Evolutionary conservation across 1,139 yeast genomes (phyloP).

Genomic region (Blastobotrys niveus): DNA sequence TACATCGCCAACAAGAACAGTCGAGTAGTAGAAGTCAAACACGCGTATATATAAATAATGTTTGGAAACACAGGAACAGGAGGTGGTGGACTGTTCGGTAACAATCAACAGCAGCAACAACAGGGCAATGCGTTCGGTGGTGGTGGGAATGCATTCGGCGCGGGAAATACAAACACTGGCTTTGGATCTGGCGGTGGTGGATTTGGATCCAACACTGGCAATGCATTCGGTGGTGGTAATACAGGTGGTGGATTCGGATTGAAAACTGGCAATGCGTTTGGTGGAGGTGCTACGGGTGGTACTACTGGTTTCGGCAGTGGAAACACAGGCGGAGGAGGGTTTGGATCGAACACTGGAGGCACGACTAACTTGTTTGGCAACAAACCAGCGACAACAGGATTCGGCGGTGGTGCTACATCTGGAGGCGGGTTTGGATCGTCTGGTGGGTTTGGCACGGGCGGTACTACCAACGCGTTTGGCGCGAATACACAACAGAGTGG

Average conservation of each 20-base stretch:
- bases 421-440: conserved; percentile 32
- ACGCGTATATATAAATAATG: no score
- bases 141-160: conserved; percentile 16
- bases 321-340: conserved; percentile 24
- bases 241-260: conserved; percentile 20
- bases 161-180: background rate
- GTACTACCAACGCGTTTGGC: conserved; percentile 20
- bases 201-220: conserved; percentile 17
- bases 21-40: no score
- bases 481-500: conserved; percentile 18
- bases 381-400: background rate
- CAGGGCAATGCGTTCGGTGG: conserved; percentile 4
- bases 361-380: no score
- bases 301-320: no score
- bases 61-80: no score
- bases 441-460: conserved; percentile 2
- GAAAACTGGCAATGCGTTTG: conserved; percentile 22
- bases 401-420: background rate
- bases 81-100: no score
- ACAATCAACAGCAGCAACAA: no score
- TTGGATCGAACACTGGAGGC: background rate
- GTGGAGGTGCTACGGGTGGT: no score
- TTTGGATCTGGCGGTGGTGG: conserved; percentile 3
- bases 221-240: conserved; percentile 20
- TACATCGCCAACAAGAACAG: no score